phyloP scores from a whole-genome alignment of 2,329 filamentous ascomycete species.

The Fusarium sp. region DNA sequence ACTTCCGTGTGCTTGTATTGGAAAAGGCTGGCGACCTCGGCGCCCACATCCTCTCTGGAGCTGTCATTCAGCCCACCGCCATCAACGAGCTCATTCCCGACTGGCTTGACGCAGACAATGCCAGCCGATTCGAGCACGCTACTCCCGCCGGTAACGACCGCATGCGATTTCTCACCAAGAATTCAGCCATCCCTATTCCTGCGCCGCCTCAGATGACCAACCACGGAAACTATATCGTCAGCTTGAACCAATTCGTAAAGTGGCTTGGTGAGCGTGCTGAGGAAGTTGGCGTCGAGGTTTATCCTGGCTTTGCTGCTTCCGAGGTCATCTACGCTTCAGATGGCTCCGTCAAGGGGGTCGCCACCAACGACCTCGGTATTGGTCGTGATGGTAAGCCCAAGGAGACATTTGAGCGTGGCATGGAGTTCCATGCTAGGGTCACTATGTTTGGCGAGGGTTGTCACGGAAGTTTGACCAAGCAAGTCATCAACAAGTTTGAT shows the following conservation, averaged over 20 bases:
- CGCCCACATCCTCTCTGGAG: constrained; percentile 94
- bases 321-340: constrained; percentile 90
- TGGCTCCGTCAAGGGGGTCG: constrained; percentile 91
- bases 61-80: constrained; percentile 90
- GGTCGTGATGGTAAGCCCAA: constrained; percentile 84
- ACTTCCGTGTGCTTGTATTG: constrained; percentile 90
- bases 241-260: constrained; percentile 91
- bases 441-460: constrained; percentile 96
- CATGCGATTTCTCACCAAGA: constrained; percentile 95
- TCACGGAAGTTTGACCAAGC: constrained; percentile 94
- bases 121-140: constrained; percentile 84
- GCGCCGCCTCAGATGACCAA: constrained; percentile 98
- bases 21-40: constrained; percentile 97
- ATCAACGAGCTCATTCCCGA: constrained; percentile 92
- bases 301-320: constrained; percentile 93
- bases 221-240: constrained; percentile 97
- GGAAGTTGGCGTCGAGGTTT: constrained; percentile 94
- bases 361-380: constrained; percentile 93
- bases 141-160: constrained; percentile 85
- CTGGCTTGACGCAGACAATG: constrained; percentile 91
- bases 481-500: constrained; percentile 94
- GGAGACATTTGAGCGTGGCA: constrained; percentile 91
- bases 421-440: constrained; percentile 95
- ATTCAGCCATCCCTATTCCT: constrained; percentile 79
- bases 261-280: constrained; percentile 98